phyloP scores from a whole-genome alignment of 345 rosid genomes.

The Noccaea caerulescens region DNA sequence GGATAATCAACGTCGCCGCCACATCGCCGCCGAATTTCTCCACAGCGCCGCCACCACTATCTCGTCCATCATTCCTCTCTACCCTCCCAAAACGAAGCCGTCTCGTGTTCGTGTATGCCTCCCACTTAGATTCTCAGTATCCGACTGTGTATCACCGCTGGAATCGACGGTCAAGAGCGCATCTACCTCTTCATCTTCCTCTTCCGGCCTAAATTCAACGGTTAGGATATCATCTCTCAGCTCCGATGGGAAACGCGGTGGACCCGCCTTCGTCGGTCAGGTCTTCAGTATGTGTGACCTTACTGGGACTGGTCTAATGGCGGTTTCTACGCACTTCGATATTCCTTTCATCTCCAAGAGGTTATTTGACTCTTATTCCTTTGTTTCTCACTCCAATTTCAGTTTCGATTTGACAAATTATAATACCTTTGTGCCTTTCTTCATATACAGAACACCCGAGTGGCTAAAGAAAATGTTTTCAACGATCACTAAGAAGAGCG shows the following conservation, averaged over 20 bases:
- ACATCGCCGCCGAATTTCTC: constrained; percentile 51
- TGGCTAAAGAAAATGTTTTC: constrained; percentile 94
- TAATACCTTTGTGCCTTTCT: no score
- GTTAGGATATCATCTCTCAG: constrained; percentile 72
- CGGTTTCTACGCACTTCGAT: constrained; percentile 90
- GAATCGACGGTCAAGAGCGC: constrained; percentile 54
- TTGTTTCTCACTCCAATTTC: constrained; percentile 11
- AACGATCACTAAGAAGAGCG: constrained; percentile 75
- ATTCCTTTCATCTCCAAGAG: constrained; percentile 86
- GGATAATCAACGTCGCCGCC: constrained; percentile 48
- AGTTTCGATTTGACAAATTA: neutral
- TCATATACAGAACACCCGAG: constrained; percentile 65
- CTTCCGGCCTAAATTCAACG: constrained; percentile 72
- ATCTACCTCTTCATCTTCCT: constrained; percentile 53
- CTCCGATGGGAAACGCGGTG: constrained; percentile 69
- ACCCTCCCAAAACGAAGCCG: constrained; percentile 45
- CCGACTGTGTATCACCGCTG: constrained; percentile 54
- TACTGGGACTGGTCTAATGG: constrained; percentile 95
- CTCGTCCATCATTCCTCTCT: constrained; percentile 51
- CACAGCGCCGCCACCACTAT: constrained; percentile 49
- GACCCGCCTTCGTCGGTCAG: constrained; percentile 97
- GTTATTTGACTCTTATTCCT: constrained; percentile 37
- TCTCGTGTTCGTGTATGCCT: constrained; percentile 60
- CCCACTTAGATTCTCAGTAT: constrained; percentile 55
- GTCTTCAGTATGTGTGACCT: constrained; percentile 98